These are phyloP conservation scores for Artemisia annua DNA, from an alignment of 129 eudicot species.

Conservation along the genomic window DNA sequence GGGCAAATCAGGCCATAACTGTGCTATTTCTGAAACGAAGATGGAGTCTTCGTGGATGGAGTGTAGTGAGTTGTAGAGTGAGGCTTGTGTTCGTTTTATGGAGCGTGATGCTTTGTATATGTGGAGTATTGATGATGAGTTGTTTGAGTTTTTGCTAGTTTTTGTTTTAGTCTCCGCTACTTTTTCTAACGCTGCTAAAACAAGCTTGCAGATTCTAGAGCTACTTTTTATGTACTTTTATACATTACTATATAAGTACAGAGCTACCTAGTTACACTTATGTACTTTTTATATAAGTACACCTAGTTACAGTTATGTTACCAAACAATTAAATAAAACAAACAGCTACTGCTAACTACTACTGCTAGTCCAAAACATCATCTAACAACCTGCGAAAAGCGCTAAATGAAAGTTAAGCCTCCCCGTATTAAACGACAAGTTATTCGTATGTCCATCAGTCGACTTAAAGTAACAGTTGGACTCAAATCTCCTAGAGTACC, in stretches of 20 bases:
- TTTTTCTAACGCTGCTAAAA: too few species aligned
- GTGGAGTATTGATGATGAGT: conserved; percentile 38
- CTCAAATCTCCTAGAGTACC: conserved; percentile 69
- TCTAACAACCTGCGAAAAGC: conserved; percentile 59
- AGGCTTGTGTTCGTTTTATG: conserved; percentile 61
- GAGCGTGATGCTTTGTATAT: conserved; percentile 77
- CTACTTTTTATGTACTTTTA: too few species aligned
- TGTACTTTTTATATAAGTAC: too few species aligned
- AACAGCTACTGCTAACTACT: background rate
- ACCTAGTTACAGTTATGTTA: too few species aligned
- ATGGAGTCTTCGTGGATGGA: conserved; percentile 88
- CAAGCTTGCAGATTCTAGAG: too few species aligned
- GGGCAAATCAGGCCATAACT: conserved; percentile 87
- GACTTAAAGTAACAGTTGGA: conserved; percentile 90
- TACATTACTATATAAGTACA: too few species aligned
- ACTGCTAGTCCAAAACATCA: background rate
- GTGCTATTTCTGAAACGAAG: conserved; percentile 78
- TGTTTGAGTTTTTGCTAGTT: background rate
- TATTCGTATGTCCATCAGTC: conserved; percentile 89
- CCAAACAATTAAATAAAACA: too few species aligned
- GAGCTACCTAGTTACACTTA: too few species aligned
- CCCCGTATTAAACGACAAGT: conserved; percentile 79
- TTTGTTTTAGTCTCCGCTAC: too few species aligned
- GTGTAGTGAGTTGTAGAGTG: conserved; percentile 69
- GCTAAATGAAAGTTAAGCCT: conserved; percentile 94